Percentiles rank a stretch among this genome's conserved stretches.
These are phyloP conservation scores for Trichoderma koningii DNA, from an alignment of 2,329 filamentous ascomycete genomes.

Conservation along the genomic window DNA sequence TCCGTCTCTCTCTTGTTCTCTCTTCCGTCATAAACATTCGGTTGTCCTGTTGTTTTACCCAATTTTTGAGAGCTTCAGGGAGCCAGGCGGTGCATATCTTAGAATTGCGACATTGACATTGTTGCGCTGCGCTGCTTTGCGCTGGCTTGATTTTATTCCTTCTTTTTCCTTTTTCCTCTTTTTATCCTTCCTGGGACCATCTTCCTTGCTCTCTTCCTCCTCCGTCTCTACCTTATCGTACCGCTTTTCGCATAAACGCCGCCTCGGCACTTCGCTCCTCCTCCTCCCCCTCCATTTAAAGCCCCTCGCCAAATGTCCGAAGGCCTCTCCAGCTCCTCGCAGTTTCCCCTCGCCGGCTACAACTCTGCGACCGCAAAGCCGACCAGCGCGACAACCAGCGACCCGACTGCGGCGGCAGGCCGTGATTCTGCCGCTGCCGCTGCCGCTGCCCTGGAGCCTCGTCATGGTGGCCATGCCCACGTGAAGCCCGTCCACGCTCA, in stretches of 20 bases:
- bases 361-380: constrained; percentile 25
- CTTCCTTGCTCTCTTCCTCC: not conserved
- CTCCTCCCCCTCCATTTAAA: constrained; percentile 3
- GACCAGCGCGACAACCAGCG: constrained; percentile 26
- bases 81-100: not conserved
- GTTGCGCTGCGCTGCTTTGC: constrained; percentile 2
- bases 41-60: not conserved
- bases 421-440: constrained; percentile 12
- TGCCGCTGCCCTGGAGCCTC: constrained; percentile 32
- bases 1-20: not conserved
- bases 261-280: not conserved
- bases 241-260: not conserved
- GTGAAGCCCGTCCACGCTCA: constrained; percentile 32
- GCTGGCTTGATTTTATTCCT: not conserved
- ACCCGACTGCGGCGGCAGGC: constrained; percentile 31
- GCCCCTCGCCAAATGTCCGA: constrained; percentile 25
- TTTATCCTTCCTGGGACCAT: too few species aligned
- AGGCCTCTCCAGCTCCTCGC: constrained; percentile 23
- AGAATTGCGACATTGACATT: constrained; percentile 2
- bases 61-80: not conserved
- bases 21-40: not conserved
- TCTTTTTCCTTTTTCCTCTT: too few species aligned
- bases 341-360: constrained; percentile 25
- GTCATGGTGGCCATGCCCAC: constrained; percentile 39
- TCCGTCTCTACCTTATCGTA: not conserved